These are phyloP conservation scores for Fonsecaea erecta DNA, from an alignment of 2,329 filamentous ascomycete genomes.

Conservation along the genomic window DNA sequence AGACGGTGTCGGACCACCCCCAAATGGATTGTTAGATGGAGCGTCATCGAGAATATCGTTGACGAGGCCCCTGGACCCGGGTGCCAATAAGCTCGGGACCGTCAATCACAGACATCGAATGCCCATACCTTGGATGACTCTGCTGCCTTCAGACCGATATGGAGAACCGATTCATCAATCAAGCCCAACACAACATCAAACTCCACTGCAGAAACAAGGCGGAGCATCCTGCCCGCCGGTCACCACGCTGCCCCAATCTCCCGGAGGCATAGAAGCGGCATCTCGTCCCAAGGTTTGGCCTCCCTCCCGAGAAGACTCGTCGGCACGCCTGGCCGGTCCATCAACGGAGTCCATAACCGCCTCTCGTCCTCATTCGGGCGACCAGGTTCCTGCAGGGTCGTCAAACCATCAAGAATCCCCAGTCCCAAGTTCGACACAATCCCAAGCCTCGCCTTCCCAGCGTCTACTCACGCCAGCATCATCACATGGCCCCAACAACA, in stretches of 20 bases:
- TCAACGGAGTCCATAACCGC: neutral
- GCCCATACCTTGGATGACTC: slow-evolving; percentile 30
- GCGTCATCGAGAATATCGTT: slow-evolving; percentile 21
- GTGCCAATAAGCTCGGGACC: slow-evolving; percentile 9
- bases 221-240: slow-evolving; percentile 12
- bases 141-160: slow-evolving; percentile 25
- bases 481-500: neutral
- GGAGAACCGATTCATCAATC: neutral
- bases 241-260: slow-evolving; percentile 21
- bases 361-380: neutral
- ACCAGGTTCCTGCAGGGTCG: neutral
- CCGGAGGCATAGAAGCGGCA: neutral
- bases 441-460: neutral
- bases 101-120: neutral
- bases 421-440: neutral
- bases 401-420: neutral
- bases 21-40: slow-evolving; percentile 12
- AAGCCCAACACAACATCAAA: neutral
- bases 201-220: neutral
- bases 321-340: neutral
- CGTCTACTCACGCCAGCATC: neutral
- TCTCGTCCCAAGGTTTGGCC: neutral
- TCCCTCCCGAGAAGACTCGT: neutral
- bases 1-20: slow-evolving; percentile 2
- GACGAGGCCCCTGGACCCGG: slow-evolving; percentile 20